Evolutionary conservation across 495 filamentous ascomycete species (phyloP), one percentile per base, ranked within the genome.

Genomic region (Xylaria venustula): DNA sequence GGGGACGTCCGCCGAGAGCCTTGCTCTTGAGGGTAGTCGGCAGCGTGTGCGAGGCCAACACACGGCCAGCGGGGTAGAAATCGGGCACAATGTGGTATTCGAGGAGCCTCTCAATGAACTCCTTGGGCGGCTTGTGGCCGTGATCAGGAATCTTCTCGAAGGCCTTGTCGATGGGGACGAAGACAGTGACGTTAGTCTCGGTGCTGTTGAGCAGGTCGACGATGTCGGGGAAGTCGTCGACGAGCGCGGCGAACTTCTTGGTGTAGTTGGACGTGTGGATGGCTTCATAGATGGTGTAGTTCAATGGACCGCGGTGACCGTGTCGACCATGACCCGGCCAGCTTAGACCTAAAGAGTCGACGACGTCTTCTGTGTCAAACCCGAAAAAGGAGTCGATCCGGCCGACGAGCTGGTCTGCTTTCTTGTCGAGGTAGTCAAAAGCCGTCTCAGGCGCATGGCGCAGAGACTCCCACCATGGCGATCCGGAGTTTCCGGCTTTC

Each of bases 151-250:
- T 79, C 71, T 85, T 85, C 50, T 87, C 81, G 57, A 94, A 90
- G 25, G 90, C 91, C 34, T 74, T 73, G 72, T 96, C 87, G 3
- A 84, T 86, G 2, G 92, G 91, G 20, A 90, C 88, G 64, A 97
- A 94, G 61, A 92, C 70, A 3, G 92, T 96, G 67, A 87, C 81
- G 66, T 94, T 92, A 17, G 80, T 73, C 22, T 79, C 67, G 6
- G 86, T 91, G 63, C 84, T 80, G 65, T 93, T 89, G 45, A 97
- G 84, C 15, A 84, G 67, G 19, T 85, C 65, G 36, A 91, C 85
- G 17, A 97, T 76, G 25, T 93, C 85, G 6, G 81, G 75, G 71
- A 88, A 83, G 58, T 89, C 79, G 54, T 88, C 81, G 72, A 96
- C 80, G 32, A 94, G 78, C 62, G 86, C 79, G 20, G 87, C 86